Evolutionary conservation across 495 filamentous ascomycete genomes (phyloP).

Genomic region (Usnea hakonensis): DNA sequence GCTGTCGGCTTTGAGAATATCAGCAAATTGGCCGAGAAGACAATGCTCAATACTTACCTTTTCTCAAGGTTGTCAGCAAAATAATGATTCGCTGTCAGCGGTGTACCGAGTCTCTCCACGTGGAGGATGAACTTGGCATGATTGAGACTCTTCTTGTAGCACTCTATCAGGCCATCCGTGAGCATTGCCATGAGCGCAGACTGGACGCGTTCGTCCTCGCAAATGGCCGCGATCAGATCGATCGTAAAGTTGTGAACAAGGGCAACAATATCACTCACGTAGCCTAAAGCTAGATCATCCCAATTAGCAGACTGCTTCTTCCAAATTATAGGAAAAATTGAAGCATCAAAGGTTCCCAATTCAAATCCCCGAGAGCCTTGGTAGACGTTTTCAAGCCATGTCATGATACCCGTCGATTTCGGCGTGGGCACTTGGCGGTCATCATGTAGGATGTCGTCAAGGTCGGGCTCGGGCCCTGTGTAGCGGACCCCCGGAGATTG

Average conservation of each 20-base stretch:
- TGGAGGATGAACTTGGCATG: constrained; percentile 41
- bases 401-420: constrained; percentile 20
- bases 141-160: constrained; percentile 37
- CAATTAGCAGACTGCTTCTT: constrained; percentile 50
- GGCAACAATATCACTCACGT: constrained; percentile 41
- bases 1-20: constrained; percentile 14
- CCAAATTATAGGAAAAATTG: constrained; percentile 40
- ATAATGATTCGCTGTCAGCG: constrained; percentile 46
- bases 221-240: constrained; percentile 30
- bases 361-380: constrained; percentile 32
- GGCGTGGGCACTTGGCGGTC: constrained; percentile 3
- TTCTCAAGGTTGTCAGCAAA: constrained; percentile 44
- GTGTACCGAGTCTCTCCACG: constrained; percentile 39
- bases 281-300: constrained; percentile 37
- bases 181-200: constrained; percentile 35
- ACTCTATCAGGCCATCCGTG: constrained; percentile 34
- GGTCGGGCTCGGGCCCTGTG: constrained; percentile 9
- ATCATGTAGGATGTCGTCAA: constrained; percentile 28
- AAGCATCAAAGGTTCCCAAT: constrained; percentile 33
- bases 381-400: constrained; percentile 31
- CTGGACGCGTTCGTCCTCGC: constrained; percentile 33
- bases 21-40: background rate
- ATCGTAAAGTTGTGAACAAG: constrained; percentile 43
- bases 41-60: constrained; percentile 18
- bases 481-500: background rate